Evolutionary conservation across 225 moss, liverwort and hornwort genomes (phyloP), one percentile per base, ranked within the genome.

Genomic region (Bryum argenteum): DNA sequence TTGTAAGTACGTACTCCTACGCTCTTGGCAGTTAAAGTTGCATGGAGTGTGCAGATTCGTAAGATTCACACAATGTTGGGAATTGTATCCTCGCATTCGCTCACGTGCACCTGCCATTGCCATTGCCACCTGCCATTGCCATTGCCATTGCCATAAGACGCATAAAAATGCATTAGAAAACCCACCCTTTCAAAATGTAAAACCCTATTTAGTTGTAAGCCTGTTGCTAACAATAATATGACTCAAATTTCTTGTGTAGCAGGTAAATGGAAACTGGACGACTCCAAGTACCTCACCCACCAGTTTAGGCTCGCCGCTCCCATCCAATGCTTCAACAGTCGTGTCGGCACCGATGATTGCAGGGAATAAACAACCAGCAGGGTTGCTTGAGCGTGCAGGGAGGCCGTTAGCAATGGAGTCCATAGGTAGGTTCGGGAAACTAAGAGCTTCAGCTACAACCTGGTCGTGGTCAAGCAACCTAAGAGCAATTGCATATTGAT

Each of bases 401-500:
- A 69, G 28, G 42, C 74, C 74, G 51, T 67, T 67, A 40, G 68
- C 68, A 26, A 75, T 75, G 61, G 75, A 75, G 61, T 69, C 61
- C 75, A 69, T 68, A 15, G 75, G 75, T 61, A 75, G 69, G 54
- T 75, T 75, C 28, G 75, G 75, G 69, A 68, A 75, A 53, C 75
- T 68, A 26, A 75, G 74, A 20, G 92, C 92, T 70, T 94, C 98
- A 37, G 81, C 89, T 21, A 98, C 98, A 64, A 98, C 91, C 73
- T 89, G 81, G 50, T 94, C 98, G 19, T 89, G 77, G 76, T 98
- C 91, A 14, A 98, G 79, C 65, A 98, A 87, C n/a, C 91, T 94
- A 69, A 98, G 82, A 55, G 98, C 98, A 48, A 98, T 92, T 21
- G 98, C 98, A 78, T 98, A 98, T 65, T 98, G 98, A 70, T 98